Base-by-base conservation (phyloP, 495 filamentous ascomycete species). In the Tetracladium setigerum region DNA sequence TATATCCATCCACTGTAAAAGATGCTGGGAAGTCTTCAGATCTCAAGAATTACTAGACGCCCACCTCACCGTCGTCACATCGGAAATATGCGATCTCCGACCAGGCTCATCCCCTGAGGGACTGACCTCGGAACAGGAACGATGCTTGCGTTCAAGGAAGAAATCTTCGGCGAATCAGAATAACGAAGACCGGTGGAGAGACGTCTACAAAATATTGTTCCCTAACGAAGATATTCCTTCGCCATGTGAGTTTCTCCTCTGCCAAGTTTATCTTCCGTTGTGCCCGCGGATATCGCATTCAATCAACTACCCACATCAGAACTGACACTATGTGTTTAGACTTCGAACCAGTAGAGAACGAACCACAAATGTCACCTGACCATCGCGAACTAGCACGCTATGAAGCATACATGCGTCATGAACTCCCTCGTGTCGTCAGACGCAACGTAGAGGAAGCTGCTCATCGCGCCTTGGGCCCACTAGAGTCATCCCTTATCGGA, bases 1-100 rank as follows among this genome's bases (percentile, higher is more conserved):
- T 5, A 44, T 36, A 1, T 40, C 41, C 2, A 12, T 30, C 7
- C 39, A 50, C 18, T 55, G 53, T 32, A 19, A 30, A 16, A 5
- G 47, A 35, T 55, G 53, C 38, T 37, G 47, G 38, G 8, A 10
- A 12, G 15, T n/a, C 5, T 55, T 55, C 41, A 46, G 44, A 18
- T 39, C 12, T 13, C 36, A 49, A 33, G 11, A 39, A 43, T 14
- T 47, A 0, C 17, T 55, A 11, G 30, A 55, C 8, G 5, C 31
- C 5, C 53, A 55, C 31, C 19, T 44, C 2, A 50, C 16, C 14
- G 49, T 46, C 9, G 38, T 35, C 5, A 22, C 18, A 0, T 13
- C 22, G 5, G 31, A 41, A 6, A 47, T 44, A 15, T 55, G 53
- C 27, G 18, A 47, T 8, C 14, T 44, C 6, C 11, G 17, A n/a